Base-by-base conservation (phyloP, 2,329 filamentous ascomycete genomes). In the Pezizomycotina sp. region DNA sequence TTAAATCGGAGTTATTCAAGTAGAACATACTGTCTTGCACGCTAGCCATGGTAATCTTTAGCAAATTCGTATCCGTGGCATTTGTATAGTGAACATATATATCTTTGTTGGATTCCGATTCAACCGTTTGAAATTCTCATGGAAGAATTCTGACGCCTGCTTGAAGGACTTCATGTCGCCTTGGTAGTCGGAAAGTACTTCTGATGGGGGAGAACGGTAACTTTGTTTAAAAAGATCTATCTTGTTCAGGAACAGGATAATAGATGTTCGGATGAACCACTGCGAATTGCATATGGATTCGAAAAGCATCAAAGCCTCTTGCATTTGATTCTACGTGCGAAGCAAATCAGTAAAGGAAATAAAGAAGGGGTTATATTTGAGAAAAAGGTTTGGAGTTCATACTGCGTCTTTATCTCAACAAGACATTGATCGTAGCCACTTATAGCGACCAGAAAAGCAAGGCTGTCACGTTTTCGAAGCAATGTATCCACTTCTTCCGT, bases 401-500 rank as follows among this genome's bases (percentile, higher is more conserved):
- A 92, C 83, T 46, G 84, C 84, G 56, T 92, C 89, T 59, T 92
- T 84, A 57, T 95, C 86, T 95, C 86, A 3, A 93, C 82, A 31
- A 95, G 63, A 53, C 84, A 92, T 58, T 95, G 89, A 55, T 95
- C 86, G 57, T 93, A 95, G 42, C 86, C 86, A 47, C 83, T 92
- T 50, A 95, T 84, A 30, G 86, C 84, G 34, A 92, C 86, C 48
- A 95, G 61, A 95, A 95, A 25, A 95, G 65, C 35, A 95, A 66
- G 49, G 81, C 84, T 53, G 89, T 83, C 45, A 92, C 83, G 47
- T 89, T 89, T 57, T 92, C 83, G 55, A 92, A 92, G 55, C 83
- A 89, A 57, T 92, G 83, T 46, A 92, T 92, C 83, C 83, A 92
- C 64, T 92, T 92, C 68, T 92, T 92, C 45, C 83, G 77, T 60